Evolutionary conservation across 257 asterid genomes (phyloP).

Genomic region (Dorcoceras hygrometricum): DNA sequence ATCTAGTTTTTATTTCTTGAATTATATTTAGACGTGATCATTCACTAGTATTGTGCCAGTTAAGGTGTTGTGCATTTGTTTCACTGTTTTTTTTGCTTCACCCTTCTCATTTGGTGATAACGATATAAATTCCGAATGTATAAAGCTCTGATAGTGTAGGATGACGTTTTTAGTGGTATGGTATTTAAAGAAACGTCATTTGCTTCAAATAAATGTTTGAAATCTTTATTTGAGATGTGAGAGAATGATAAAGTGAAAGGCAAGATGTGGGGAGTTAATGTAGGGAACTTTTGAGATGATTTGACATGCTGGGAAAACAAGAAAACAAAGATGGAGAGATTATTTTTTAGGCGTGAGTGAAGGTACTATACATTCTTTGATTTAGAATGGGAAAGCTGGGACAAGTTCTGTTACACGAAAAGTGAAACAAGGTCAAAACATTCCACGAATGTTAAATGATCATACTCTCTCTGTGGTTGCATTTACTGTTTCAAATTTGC

Average conservation of each 20-base stretch:
- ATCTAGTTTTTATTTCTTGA: slow-evolving; percentile 8
- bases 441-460: too few relatives aligned
- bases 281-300: background rate
- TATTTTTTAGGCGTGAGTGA: background rate
- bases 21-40: background rate
- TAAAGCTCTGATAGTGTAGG: background rate
- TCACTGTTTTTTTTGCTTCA: background rate
- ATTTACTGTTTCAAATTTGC: too few relatives aligned
- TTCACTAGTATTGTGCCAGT: background rate
- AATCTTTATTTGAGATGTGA: background rate
- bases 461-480: too few relatives aligned
- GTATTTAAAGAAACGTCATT: background rate
- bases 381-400: background rate
- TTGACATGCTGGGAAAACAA: background rate
- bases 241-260: background rate
- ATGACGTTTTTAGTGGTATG: background rate
- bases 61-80: background rate
- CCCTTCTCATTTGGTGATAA: background rate
- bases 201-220: background rate
- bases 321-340: background rate
- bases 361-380: background rate
- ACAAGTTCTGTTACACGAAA: background rate
- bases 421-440: too few relatives aligned
- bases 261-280: background rate
- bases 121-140: background rate